Percentiles rank a stretch among this genome's conserved stretches.
phyloP scores from a whole-genome alignment of 495 filamentous ascomycete genomes.

The Penicillium subrubescens region DNA sequence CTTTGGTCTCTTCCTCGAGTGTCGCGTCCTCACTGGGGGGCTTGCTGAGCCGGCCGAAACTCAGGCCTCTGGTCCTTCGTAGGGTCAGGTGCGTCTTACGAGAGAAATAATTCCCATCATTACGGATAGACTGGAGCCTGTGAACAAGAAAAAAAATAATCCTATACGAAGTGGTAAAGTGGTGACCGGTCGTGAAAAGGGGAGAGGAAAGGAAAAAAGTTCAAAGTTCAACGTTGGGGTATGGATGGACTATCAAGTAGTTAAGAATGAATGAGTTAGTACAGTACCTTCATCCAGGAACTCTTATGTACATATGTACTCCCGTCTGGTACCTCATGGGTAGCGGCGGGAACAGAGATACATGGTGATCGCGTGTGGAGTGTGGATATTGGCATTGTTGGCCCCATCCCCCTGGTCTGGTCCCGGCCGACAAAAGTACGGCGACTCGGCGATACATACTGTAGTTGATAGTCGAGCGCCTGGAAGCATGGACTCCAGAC shows the following conservation, averaged over 20 bases:
- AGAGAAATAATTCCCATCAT: neutral
- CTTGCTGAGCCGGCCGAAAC: conserved; percentile 11
- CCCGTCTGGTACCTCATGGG: neutral
- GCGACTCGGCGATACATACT: neutral
- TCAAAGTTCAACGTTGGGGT: neutral
- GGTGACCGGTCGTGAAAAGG: neutral
- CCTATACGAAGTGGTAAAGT: neutral
- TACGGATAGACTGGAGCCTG: neutral
- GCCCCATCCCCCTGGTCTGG: neutral
- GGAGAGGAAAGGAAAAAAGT: neutral
- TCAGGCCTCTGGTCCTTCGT: conserved; percentile 15
- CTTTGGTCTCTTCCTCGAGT: conserved; percentile 19
- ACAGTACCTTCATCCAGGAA: neutral
- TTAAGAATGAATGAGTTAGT: neutral
- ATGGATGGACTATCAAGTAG: neutral
- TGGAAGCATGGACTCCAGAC: neutral
- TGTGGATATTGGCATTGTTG: neutral
- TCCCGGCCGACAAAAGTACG: conserved; percentile 3
- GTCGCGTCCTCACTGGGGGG: neutral
- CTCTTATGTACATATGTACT: neutral
- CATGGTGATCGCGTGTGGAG: conserved; percentile 1
- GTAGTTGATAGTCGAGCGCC: neutral
- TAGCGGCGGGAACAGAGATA: neutral
- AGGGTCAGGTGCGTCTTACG: conserved; percentile 13
- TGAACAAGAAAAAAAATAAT: neutral